phyloP scores from a whole-genome alignment of 176 grass and related monocot genomes.

The Ananas comosus region DNA sequence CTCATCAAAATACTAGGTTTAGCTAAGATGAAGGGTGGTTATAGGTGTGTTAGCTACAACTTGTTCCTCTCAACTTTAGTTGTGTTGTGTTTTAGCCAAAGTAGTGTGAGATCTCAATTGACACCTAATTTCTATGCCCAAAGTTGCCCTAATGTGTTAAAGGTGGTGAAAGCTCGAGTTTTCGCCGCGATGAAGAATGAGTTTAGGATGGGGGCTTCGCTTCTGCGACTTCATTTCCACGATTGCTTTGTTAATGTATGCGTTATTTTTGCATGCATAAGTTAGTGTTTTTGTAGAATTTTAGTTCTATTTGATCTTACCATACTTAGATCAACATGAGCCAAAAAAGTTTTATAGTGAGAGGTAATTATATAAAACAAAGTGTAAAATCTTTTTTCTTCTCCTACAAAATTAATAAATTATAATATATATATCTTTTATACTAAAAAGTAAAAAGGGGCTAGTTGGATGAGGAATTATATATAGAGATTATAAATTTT shows the following conservation, averaged over 20 bases:
- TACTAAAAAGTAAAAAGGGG: no score
- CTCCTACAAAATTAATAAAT: no score
- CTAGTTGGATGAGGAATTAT: no score
- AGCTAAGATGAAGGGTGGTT: background rate
- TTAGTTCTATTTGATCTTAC: no score
- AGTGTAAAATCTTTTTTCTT: no score
- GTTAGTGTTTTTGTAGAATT: no score
- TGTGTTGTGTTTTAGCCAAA: constrained; percentile 29
- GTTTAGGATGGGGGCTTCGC: constrained; percentile 50
- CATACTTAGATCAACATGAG: no score
- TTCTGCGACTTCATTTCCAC: constrained; percentile 88
- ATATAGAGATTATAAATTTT: no score
- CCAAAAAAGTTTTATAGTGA: no score
- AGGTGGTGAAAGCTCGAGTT: constrained; percentile 36
- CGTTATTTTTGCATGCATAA: background rate
- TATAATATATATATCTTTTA: no score
- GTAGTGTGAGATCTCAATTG: constrained; percentile 31
- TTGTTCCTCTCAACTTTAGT: constrained; percentile 18
- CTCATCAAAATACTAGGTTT: background rate
- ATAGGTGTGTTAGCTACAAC: constrained; percentile 4
- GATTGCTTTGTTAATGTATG: constrained; percentile 83
- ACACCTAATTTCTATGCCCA: constrained; percentile 39
- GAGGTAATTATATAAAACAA: no score
- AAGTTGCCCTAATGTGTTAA: constrained; percentile 43
- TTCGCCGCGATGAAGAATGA: constrained; percentile 38